A percentile compares a stretch with the other conserved stretches of the same genome.
Evolutionary conservation across 2,329 filamentous ascomycete genomes (phyloP).

Genomic region (Metarhizium sp.): DNA sequence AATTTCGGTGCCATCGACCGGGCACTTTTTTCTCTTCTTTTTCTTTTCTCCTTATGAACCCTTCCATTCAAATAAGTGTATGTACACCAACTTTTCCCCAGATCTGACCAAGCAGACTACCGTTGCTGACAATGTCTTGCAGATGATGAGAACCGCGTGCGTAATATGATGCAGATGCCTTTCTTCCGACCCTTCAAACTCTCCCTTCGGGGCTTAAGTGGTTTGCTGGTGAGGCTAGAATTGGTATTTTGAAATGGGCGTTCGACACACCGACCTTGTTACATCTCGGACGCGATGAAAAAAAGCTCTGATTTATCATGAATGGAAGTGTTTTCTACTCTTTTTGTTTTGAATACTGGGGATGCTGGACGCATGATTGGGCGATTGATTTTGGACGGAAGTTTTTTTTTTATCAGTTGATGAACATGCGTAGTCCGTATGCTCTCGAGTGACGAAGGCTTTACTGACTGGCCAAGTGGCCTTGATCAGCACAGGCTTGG

Average conservation of each 20-base stretch:
- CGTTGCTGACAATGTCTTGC: constrained; percentile 22
- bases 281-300: constrained; percentile 88
- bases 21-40: constrained; percentile 35
- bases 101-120: background rate
- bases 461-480: background rate
- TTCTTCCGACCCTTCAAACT: constrained; percentile 60
- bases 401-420: background rate
- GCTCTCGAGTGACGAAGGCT: background rate
- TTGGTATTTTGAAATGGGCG: constrained; percentile 88
- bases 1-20: constrained; percentile 23
- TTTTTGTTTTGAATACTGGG: background rate
- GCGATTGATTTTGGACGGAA: background rate
- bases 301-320: constrained; percentile 81
- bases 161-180: constrained; percentile 71
- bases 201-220: constrained; percentile 89
- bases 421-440: background rate
- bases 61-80: constrained; percentile 99
- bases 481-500: no score
- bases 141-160: constrained; percentile 99
- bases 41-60: constrained; percentile 61
- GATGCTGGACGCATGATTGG: background rate
- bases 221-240: constrained; percentile 55
- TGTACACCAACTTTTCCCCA: constrained; percentile 31
- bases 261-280: constrained; percentile 99
- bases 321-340: constrained; percentile 20